Evolutionary conservation across 352 stramenopile genomes (phyloP), one percentile per base, ranked within the genome.

Genomic region (Phytopythium helicoides): DNA sequence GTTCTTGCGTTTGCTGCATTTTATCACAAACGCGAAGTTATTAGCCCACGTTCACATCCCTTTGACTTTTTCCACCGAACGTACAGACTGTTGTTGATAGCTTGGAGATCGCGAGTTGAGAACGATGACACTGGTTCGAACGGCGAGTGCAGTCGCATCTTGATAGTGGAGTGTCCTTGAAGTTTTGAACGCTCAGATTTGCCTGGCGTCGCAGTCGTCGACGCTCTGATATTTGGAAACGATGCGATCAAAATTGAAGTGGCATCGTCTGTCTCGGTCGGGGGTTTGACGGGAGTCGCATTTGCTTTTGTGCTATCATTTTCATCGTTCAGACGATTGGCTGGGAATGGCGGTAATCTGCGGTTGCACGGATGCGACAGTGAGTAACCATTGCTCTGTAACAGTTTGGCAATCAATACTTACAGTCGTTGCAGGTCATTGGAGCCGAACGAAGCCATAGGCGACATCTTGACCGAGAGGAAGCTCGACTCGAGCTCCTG

Each of bases 41-140:
- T 48, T 34, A 49, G 25, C 7, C 6, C n/a, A 23, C 5, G 19
- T 3, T 49, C 22, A 33, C 21, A 10, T 34, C 7, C 15, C 19
- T 3, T 36, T 10, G 3, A 25, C 19, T 10, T 3, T 25, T 3
- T 12, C 7, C 19, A 26, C n/a, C n/a, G 28, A 22, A 66, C 59
- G 23, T 71, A 89, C 79, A 94, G 60, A 33, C 72, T 89, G 54
- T 92, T 87, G 60, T 94, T 94, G 59, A 94, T 94, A 2, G 80
- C 74, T 36, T 88, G 73, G 14, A 92, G 85, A 26, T 90, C 73
- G 18, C 76, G 76, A 36, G 84, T 83, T 2, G 73, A 68, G 33
- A 86, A 68, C 33, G 65, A 72, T 7, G 63, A 54, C n/a, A 66
- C 76, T 0, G 67, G 21, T 35, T 78, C 77, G 33, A 82, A 82